Evolutionary conservation across 202 grass and related monocot species (phyloP), one percentile per base, ranked within the genome.

Genomic region (Thinopyrum obtusiflorum): DNA sequence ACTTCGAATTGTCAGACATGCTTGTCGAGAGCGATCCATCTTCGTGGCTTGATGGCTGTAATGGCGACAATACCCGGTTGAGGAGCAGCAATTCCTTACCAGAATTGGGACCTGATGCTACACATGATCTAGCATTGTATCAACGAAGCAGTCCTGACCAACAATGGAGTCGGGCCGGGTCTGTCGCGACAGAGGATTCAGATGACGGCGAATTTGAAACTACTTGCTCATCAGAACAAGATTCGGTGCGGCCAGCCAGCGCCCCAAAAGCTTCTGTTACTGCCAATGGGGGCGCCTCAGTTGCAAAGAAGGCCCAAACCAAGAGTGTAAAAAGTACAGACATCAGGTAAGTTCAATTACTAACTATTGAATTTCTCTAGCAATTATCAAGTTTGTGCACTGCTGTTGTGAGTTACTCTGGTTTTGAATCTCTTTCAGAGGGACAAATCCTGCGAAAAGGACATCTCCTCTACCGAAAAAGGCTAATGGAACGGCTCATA

Each of bases 171-270:
- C 75, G 86, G 61, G 75, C 93, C 12, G 93, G 91, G 23, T 92
- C 88, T 68, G 76, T 91, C 0, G 91, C 85, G 61, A 95, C 91
- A 1, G 93, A 94, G 71, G 91, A 98, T 86, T 95, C 86, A 5
- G 96, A 98, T 46, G 96, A 98, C 61, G 88, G 92, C 31, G 96
- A 98, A 62, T 75, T 88, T 31, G 84, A 84, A 49, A 92, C 88
- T 31, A 95, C 35, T 84, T 94, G 92, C 79, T 95, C 91, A 31
- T 98, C 91, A 42, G 95, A 98, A 33, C 91, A 89, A 73, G 96
- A 94, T 75, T 85, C 77, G 57, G 28, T 89, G 32, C 88, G 83
- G 60, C 82, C 89, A 71, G 80, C 84, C 47, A 93, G 90, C 73
- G 75, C 88, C 73, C 82, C 76, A 23, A 94, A 98, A 86, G 61